A percentile compares a stretch with the other conserved stretches of the same genome.
phyloP scores from a whole-genome alignment of 75 land plant species.

The Picea glauca region DNA sequence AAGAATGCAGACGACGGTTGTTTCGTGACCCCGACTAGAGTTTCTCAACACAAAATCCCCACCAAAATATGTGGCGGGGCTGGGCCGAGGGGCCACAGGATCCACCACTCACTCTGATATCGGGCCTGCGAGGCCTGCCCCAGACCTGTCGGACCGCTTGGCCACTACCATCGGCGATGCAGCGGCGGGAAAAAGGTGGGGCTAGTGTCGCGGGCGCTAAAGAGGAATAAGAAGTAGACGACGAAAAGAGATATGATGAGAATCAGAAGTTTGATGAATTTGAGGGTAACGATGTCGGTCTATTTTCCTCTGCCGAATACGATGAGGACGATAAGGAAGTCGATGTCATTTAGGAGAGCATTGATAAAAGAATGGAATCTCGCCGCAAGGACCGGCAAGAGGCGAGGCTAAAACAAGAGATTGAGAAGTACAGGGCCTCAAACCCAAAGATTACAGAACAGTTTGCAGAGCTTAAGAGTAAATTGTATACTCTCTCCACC shows the following conservation, averaged over 20 bases:
- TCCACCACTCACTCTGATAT: conserved; percentile 97
- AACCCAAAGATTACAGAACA: conserved; percentile 38
- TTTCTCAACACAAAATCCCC: conserved; percentile 38
- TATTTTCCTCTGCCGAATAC: no score
- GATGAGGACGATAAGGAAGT: no score
- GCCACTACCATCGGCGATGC: conserved; percentile 70
- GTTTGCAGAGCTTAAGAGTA: conserved; percentile 94
- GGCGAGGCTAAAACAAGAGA: no score
- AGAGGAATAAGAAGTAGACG: conserved; percentile 76
- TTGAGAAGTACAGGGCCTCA: no score
- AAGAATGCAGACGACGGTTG: conserved; percentile 67
- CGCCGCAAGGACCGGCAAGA: no score
- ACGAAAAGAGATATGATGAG: conserved; percentile 25
- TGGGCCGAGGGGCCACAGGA: conserved; percentile 95
- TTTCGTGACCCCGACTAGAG: conserved; percentile 38
- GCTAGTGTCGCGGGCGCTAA: conserved; percentile 42
- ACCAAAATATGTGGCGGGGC: conserved; percentile 89
- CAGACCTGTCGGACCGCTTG: conserved; percentile 84
- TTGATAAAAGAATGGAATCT: no score
- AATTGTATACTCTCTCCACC: conserved; percentile 17
- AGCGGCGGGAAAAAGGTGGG: conserved; percentile 37
- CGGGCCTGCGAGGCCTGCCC: conserved; percentile 95
- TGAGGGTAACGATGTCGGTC: no score
- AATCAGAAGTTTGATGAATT: no score
- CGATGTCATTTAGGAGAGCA: no score